Base-by-base conservation (phyloP, 768 basidiomycete genomes). In the Boletus tylopilopsis region DNA sequence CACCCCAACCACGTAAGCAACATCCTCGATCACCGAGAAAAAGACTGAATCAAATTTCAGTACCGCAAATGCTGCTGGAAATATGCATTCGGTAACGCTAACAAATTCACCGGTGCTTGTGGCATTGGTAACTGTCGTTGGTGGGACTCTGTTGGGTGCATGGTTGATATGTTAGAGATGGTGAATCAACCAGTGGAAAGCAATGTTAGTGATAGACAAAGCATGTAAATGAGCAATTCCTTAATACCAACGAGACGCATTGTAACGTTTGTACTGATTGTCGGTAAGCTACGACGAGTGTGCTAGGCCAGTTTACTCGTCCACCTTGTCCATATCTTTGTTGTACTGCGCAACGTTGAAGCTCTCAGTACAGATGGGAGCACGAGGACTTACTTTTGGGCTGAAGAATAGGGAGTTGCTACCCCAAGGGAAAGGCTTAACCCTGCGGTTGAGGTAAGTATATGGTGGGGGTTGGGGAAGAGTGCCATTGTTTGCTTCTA, bases 341-440 rank as follows among this genome's bases (percentile, higher is more conserved):
- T 88, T 85, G 45, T 69, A 69, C 86, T 88, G 50, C 32, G 25
- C 39, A 18, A 46, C 8, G 15, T 46, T 45, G 53, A 45, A 47
- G 42, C 47, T 35, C 22, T 47, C 29, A 37, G 18, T 34, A 19
- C 36, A 22, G 10, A 18, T 6, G 5, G n/a, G 38, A 6, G 33
- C 3, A 49, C 18, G 41, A 10, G 42, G n/a, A 62, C 82, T 39
- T 64, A 87, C 90, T 57, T 80, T 74, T 43, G 81, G 67, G 66
- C 90, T 92, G 74, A 78, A 93, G 77, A 93, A 93, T 16, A 93
- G 76, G 13, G 79, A 77, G 79, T 93, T 93, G 59, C 57, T 68
- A 21, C 90, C 90, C 90, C 90, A 93, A 18, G 90, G 90, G 77
- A 78, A 93, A 34, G 90, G 87, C 68, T 88, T 90, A 51, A 66